Percentiles rank a stretch among this genome's conserved stretches.
Conservation (phyloP, 2,329 filamentous ascomycete species). For the Aspergillus sp. region DNA sequence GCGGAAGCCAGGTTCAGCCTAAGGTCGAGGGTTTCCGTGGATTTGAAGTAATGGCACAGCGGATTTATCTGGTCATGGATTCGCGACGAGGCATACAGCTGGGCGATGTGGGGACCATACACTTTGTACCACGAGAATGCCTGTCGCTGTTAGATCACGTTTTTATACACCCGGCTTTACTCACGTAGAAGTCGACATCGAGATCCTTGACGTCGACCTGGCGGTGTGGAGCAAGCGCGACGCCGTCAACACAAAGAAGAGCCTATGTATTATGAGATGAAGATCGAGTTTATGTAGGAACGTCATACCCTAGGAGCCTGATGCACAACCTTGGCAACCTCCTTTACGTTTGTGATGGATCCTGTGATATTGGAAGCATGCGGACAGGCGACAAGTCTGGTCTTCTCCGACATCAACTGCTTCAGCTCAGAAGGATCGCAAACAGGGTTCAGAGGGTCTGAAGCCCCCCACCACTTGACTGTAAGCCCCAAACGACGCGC, state of each 20-base stretch:
- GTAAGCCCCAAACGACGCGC: conserved; percentile 61
- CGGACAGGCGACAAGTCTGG: conserved; percentile 70
- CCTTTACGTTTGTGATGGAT: conserved; percentile 57
- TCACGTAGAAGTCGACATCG: conserved; percentile 69
- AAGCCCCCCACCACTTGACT: conserved; percentile 70
- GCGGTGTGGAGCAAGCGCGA: conserved; percentile 74
- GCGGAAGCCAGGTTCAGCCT: conserved; percentile 69
- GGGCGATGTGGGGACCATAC: conserved; percentile 73
- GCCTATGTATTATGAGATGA: conserved; percentile 37
- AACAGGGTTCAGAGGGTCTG: conserved; percentile 55
- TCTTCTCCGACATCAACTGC: conserved; percentile 62
- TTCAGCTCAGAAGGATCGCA: conserved; percentile 60
- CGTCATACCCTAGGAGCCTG: conserved; percentile 43
- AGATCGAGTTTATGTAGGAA: no score
- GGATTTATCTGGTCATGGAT: conserved; percentile 60
- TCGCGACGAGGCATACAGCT: conserved; percentile 64
- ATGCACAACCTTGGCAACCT: conserved; percentile 42
- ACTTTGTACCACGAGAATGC: conserved; percentile 83
- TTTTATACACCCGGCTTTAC: no score
- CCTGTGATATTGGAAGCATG: conserved; percentile 75
- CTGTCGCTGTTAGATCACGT: conserved; percentile 13
- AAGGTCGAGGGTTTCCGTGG: conserved; percentile 58
- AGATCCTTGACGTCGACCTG: conserved; percentile 67
- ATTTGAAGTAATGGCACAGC: conserved; percentile 69
- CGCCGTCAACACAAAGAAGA: conserved; percentile 72